Percentiles rank a stretch among this genome's conserved stretches.
These are phyloP conservation scores for Acacia acuminata DNA, from an alignment of 306 rosid species.

Conservation along the genomic window DNA sequence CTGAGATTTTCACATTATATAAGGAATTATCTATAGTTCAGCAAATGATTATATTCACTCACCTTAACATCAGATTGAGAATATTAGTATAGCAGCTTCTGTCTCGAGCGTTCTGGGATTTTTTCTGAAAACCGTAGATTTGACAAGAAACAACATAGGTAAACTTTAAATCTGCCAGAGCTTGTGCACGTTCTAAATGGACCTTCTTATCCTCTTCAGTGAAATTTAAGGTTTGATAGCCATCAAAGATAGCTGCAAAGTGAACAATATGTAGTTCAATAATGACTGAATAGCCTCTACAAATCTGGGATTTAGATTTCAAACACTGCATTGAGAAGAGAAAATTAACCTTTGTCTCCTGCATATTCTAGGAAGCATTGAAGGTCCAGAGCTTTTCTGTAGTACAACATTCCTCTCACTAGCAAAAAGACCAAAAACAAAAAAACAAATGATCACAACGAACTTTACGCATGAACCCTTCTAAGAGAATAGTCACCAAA, in stretches of 20 bases:
- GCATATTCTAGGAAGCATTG: slow-evolving; percentile 57
- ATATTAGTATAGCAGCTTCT: slow-evolving; percentile 51
- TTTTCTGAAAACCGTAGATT: slow-evolving; percentile 62
- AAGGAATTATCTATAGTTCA: background rate
- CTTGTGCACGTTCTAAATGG: slow-evolving; percentile 46
- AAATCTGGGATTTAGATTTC: background rate
- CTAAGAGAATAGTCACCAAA: slow-evolving; percentile 8
- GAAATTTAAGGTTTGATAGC: slow-evolving; percentile 32
- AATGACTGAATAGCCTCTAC: slow-evolving; percentile 8
- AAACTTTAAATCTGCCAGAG: slow-evolving; percentile 70
- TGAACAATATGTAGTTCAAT: slow-evolving; percentile 11
- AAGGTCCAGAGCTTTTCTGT: slow-evolving; percentile 53
- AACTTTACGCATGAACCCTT: slow-evolving; percentile 3
- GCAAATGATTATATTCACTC: slow-evolving; percentile 34
- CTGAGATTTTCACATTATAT: background rate
- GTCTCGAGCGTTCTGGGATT: slow-evolving; percentile 43
- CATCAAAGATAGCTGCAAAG: slow-evolving; percentile 43
- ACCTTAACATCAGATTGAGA: slow-evolving; percentile 63
- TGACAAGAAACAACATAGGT: slow-evolving; percentile 79
- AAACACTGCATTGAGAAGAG: background rate
- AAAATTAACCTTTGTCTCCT: slow-evolving; percentile 47
- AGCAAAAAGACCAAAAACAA: slow-evolving; percentile 23
- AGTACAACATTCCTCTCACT: slow-evolving; percentile 86
- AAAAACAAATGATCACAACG: slow-evolving; percentile 1
- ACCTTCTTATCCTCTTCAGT: slow-evolving; percentile 24